A percentile compares a stretch with the other conserved stretches of the same genome.
Conservation (phyloP, 495 filamentous ascomycete species). For the Penicillium longicatenatum region DNA sequence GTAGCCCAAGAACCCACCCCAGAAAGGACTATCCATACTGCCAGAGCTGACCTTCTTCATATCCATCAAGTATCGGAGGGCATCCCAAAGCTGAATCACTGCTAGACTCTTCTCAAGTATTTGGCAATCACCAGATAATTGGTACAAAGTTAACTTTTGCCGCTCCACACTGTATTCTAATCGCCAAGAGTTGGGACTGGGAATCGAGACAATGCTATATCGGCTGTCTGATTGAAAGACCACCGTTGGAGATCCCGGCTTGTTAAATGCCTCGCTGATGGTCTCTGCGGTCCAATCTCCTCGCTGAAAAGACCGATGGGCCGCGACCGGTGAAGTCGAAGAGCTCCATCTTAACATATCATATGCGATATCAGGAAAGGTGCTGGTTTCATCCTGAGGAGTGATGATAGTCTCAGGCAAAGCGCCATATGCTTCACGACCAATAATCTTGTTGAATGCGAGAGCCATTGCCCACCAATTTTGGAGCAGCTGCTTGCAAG, state of each 20-base stretch:
- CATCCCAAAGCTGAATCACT: constrained; percentile 44
- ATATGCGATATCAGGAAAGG: constrained; percentile 34
- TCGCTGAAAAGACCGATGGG: constrained; percentile 28
- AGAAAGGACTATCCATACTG: constrained; percentile 60
- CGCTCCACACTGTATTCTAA: constrained; percentile 39
- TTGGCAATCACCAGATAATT: constrained; percentile 14
- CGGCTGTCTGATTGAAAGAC: constrained; percentile 47
- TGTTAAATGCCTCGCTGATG: constrained; percentile 41
- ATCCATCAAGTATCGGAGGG: constrained; percentile 55
- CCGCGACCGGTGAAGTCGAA: constrained; percentile 31
- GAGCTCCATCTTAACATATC: constrained; percentile 42
- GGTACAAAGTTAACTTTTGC: constrained; percentile 28
- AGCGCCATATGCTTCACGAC: constrained; percentile 31
- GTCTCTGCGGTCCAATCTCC: constrained; percentile 30
- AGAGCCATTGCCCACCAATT: constrained; percentile 70
- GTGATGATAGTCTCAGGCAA: constrained; percentile 30
- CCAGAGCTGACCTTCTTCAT: constrained; percentile 47
- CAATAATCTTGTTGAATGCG: constrained; percentile 38
- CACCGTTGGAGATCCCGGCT: constrained; percentile 39
- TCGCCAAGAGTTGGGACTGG: constrained; percentile 43
- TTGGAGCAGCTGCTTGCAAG: constrained; percentile 63
- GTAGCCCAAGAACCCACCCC: constrained; percentile 88
- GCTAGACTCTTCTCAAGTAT: constrained; percentile 26
- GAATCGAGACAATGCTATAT: constrained; percentile 45
- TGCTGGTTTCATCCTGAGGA: constrained; percentile 19